phyloP scores from a whole-genome alignment of 495 filamentous ascomycete genomes.

The Parachaetomium inaequale region DNA sequence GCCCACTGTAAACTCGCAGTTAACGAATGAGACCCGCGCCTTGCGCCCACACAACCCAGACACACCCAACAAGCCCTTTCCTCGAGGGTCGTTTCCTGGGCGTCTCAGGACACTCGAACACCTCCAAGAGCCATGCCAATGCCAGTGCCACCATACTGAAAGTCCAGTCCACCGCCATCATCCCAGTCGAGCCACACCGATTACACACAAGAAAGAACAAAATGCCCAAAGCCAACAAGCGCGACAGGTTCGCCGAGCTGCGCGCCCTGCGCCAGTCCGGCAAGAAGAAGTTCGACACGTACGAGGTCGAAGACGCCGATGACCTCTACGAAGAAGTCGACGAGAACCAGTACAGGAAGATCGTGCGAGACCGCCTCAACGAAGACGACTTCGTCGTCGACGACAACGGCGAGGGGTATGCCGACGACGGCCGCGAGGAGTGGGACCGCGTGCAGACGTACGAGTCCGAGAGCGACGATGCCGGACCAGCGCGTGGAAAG shows the following conservation, averaged over 20 bases:
- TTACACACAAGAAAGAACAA: background rate
- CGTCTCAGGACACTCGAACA: background rate
- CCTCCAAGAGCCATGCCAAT: background rate
- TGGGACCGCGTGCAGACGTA: conserved; percentile 74
- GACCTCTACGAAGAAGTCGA: conserved; percentile 94
- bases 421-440: conserved; percentile 94
- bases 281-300: conserved; percentile 85
- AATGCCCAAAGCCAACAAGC: conserved; percentile 47
- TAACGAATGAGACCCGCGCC: conserved; percentile 12
- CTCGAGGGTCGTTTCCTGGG: background rate
- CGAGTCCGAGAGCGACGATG: conserved; percentile 70
- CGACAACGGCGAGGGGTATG: conserved; percentile 90
- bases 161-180: background rate
- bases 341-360: conserved; percentile 94
- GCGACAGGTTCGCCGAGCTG: conserved; percentile 68
- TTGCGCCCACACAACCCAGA: background rate
- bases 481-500: conserved; percentile 55
- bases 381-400: conserved; percentile 97
- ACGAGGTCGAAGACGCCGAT: conserved; percentile 79
- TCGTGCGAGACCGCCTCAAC: conserved; percentile 83
- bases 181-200: background rate
- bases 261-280: conserved; percentile 80
- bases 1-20: conserved; percentile 22
- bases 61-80: background rate
- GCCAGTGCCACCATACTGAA: background rate